Conservation (phyloP, 768 basidiomycete species). For the Strobilomyces dryophilus region DNA sequence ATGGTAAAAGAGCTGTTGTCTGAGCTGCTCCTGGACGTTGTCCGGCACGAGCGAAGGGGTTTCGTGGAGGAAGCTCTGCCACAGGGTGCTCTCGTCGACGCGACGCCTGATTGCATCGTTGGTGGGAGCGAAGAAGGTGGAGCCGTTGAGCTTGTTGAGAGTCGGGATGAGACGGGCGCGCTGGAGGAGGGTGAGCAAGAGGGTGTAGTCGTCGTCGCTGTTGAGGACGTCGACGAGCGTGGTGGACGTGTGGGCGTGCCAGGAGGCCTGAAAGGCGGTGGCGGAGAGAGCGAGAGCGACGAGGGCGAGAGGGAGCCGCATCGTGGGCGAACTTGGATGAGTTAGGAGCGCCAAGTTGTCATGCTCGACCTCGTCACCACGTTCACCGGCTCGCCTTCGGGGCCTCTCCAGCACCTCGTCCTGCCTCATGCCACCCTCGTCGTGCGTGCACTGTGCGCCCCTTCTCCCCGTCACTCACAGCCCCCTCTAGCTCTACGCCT, state of each 20-base stretch:
- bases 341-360: slow-evolving; percentile 1
- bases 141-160: slow-evolving; percentile 76
- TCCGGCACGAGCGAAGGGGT: slow-evolving; percentile 46
- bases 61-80: slow-evolving; percentile 27
- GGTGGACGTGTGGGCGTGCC: slow-evolving; percentile 33
- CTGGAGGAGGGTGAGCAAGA: slow-evolving; percentile 74
- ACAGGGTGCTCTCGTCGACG: slow-evolving; percentile 27
- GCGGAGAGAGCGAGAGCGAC: slow-evolving; percentile 19
- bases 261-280: slow-evolving; percentile 22
- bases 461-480: slow-evolving; percentile 38
- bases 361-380: slow-evolving; percentile 48
- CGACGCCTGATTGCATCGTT: slow-evolving; percentile 79
- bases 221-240: slow-evolving; percentile 80
- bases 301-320: slow-evolving; percentile 37
- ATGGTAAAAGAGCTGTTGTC: slow-evolving; percentile 94
- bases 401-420: slow-evolving; percentile 52
- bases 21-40: slow-evolving; percentile 78
- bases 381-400: slow-evolving; percentile 50
- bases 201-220: slow-evolving; percentile 71
- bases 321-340: slow-evolving; percentile 3
- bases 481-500: slow-evolving; percentile 58
- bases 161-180: slow-evolving; percentile 86
- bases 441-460: slow-evolving; percentile 41
- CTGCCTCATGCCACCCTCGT: slow-evolving; percentile 54
- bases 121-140: slow-evolving; percentile 92